Percentiles rank a stretch among this genome's conserved stretches.
These are phyloP conservation scores for Chrysosphaeria jannelii DNA, from an alignment of 2,329 filamentous ascomycete genomes.

Conservation along the genomic window DNA sequence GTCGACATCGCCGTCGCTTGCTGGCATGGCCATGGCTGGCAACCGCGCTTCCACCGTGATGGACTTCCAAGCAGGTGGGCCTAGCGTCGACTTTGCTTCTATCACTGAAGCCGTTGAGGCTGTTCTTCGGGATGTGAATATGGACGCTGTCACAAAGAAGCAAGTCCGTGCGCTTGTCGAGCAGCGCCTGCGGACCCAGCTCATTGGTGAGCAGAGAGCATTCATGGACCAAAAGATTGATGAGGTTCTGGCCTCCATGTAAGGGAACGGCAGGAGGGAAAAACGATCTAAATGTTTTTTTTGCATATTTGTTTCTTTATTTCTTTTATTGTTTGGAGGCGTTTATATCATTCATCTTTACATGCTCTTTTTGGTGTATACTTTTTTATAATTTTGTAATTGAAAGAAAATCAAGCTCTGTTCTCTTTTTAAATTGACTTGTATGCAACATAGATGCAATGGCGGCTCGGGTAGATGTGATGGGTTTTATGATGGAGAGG, in stretches of 20 bases:
- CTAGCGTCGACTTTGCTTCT: conserved; percentile 44
- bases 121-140: conserved; percentile 63
- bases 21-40: conserved; percentile 8
- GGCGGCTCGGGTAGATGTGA: too few species aligned
- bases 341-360: not conserved
- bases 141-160: conserved; percentile 97
- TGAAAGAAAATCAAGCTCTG: too few species aligned
- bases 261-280: conserved; percentile 7
- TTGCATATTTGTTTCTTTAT: not conserved
- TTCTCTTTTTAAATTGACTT: too few species aligned
- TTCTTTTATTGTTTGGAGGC: not conserved
- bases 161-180: conserved; percentile 77
- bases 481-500: too few species aligned
- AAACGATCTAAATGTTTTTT: not conserved
- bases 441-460: too few species aligned
- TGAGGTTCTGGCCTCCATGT: conserved; percentile 81
- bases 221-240: conserved; percentile 91
- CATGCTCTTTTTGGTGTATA: not conserved
- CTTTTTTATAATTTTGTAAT: too few species aligned
- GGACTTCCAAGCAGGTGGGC: conserved; percentile 26
- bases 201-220: conserved; percentile 55
- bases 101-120: conserved; percentile 65
- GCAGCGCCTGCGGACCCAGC: conserved; percentile 70
- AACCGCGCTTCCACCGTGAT: conserved; percentile 17
- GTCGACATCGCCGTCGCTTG: conserved; percentile 15